A percentile compares a stretch with the other conserved stretches of the same genome.
phyloP scores from a whole-genome alignment of 2,329 filamentous ascomycete genomes.

The Hypoxylon sp. region DNA sequence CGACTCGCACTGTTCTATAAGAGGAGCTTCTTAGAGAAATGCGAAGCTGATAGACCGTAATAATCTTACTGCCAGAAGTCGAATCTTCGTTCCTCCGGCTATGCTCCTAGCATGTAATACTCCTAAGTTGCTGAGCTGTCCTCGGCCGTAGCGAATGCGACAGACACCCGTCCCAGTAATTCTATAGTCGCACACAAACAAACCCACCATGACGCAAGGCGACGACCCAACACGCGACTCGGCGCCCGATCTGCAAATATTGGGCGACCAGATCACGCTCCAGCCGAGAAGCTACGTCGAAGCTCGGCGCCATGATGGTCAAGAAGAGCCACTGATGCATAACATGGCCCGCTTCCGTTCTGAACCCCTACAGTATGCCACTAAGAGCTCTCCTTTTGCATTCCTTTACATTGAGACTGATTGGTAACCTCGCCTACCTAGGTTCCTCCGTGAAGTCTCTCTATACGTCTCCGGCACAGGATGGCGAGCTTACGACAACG shows the following conservation, averaged over 20 bases:
- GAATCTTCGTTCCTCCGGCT: conserved; percentile 2
- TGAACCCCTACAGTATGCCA: conserved; percentile 69
- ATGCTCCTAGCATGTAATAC: conserved; percentile 41
- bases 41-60: not conserved
- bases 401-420: not conserved
- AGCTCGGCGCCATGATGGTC: conserved; percentile 64
- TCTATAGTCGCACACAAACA: conserved; percentile 14
- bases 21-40: not conserved
- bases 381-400: not conserved
- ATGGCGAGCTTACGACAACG: conserved; percentile 93
- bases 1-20: not conserved
- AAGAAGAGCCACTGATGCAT: conserved; percentile 80
- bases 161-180: conserved; percentile 1
- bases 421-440: conserved; percentile 54
- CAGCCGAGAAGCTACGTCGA: conserved; percentile 79
- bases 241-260: conserved; percentile 82
- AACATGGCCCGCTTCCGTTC: conserved; percentile 89
- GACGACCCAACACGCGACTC: conserved; percentile 63
- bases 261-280: conserved; percentile 80
- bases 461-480: conserved; percentile 93
- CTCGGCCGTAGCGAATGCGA: conserved; percentile 37
- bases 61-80: not conserved
- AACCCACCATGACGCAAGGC: conserved; percentile 57
- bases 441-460: conserved; percentile 93
- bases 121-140: conserved; percentile 33